Conservation (phyloP, 2,329 filamentous ascomycete genomes). For the Penicillium corylophilum region DNA sequence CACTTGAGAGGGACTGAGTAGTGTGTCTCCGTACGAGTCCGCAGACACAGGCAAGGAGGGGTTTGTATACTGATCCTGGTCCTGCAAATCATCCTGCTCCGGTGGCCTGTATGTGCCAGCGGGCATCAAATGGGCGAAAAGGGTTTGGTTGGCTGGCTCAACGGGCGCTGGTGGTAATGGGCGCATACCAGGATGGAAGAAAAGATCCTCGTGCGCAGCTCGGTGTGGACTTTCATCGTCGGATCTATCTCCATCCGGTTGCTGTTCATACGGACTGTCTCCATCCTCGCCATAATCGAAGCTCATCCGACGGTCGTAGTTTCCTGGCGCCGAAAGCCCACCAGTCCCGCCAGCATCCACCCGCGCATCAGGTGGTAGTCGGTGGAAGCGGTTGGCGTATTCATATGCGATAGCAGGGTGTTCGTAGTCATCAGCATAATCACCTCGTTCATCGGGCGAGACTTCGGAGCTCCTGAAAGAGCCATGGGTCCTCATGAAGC, state of each 20-base stretch:
- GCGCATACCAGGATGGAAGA: conserved; percentile 82
- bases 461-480: conserved; percentile 30
- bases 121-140: conserved; percentile 50
- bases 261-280: conserved; percentile 62
- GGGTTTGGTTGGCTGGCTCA: conserved; percentile 48
- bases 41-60: conserved; percentile 43
- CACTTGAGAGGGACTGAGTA: conserved; percentile 50
- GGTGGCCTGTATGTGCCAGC: conserved; percentile 60
- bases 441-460: conserved; percentile 24
- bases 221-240: conserved; percentile 64
- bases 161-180: conserved; percentile 66
- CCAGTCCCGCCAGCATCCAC: conserved; percentile 91
- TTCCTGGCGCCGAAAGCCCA: conserved; percentile 73
- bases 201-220: conserved; percentile 82
- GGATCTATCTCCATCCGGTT: conserved; percentile 47
- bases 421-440: conserved; percentile 36
- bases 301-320: conserved; percentile 67
- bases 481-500: conserved; percentile 22
- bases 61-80: conserved; percentile 38
- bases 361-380: conserved; percentile 61
- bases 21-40: conserved; percentile 52
- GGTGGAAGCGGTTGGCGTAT: conserved; percentile 57
- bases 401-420: conserved; percentile 48
- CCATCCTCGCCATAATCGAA: conserved; percentile 90
- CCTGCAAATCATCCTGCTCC: conserved; percentile 43